These are phyloP conservation scores for Eucalyptus viminalis DNA, from an alignment of 345 rosid genomes.

Conservation along the genomic window DNA sequence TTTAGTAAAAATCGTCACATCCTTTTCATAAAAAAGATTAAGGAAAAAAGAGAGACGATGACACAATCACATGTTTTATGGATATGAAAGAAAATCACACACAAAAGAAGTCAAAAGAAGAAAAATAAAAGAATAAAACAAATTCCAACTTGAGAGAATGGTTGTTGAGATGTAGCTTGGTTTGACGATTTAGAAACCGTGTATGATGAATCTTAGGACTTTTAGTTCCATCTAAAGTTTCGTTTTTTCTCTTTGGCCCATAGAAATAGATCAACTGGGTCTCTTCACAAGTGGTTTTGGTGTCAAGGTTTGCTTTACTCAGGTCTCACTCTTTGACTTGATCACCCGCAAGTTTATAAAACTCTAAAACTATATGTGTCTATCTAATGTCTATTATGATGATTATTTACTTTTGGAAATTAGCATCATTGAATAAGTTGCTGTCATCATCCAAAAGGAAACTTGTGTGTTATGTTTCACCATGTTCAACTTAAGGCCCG, in stretches of 20 bases:
- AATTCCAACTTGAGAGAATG: background rate
- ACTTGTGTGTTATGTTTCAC: no score
- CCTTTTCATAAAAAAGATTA: no score
- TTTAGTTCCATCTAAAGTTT: background rate
- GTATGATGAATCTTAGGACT: background rate
- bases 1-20: no score
- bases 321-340: background rate
- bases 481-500: no score
- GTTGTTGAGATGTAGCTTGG: background rate
- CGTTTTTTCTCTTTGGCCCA: background rate
- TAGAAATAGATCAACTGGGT: background rate
- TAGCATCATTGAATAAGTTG: background rate
- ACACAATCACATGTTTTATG: no score
- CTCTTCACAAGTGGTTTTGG: background rate
- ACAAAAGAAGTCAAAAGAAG: no score
- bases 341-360: background rate
- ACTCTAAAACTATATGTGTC: background rate
- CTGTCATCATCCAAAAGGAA: background rate
- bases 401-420: background rate
- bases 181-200: background rate
- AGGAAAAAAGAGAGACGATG: no score
- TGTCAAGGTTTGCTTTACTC: background rate
- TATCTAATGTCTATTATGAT: background rate
- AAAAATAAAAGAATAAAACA: no score
- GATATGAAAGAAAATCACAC: no score